A percentile compares a stretch with the other conserved stretches of the same genome.
These are phyloP conservation scores for Coniochaeta sp. DNA, from an alignment of 2,329 filamentous ascomycete species.

Conservation along the genomic window DNA sequence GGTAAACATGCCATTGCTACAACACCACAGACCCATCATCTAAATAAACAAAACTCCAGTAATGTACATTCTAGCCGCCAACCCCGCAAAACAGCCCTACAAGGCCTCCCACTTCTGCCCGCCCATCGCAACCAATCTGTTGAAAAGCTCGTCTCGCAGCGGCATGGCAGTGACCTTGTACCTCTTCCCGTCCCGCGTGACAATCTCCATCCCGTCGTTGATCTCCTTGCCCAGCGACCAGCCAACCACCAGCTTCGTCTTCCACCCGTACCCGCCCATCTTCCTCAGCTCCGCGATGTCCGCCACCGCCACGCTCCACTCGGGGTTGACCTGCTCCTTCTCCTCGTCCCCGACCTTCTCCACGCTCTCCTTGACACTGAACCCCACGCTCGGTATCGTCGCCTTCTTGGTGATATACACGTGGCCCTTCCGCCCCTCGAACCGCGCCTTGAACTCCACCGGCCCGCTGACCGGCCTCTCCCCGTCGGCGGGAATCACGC, in stretches of 20 bases:
- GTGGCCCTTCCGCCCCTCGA: conserved; percentile 63
- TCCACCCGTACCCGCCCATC: conserved; percentile 77
- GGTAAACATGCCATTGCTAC: no score
- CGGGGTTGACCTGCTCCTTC: conserved; percentile 44
- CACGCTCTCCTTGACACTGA: conserved; percentile 49
- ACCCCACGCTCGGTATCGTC: conserved; percentile 61
- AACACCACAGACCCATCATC: background rate
- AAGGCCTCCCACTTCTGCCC: conserved; percentile 78
- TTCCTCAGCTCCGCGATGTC: conserved; percentile 73
- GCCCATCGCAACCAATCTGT: conserved; percentile 49
- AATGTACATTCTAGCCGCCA: background rate
- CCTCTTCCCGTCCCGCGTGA: conserved; percentile 45
- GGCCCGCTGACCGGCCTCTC: conserved; percentile 52
- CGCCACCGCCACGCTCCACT: conserved; percentile 63
- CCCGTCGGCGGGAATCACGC: conserved; percentile 51
- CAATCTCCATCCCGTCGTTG: conserved; percentile 66
- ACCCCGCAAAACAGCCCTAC: conserved; percentile 35
- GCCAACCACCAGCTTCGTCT: conserved; percentile 73
- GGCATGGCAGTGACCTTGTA: conserved; percentile 64
- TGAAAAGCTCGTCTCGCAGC: conserved; percentile 59
- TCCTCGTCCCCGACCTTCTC: conserved; percentile 49
- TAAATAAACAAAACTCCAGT: background rate
- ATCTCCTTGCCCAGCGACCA: conserved; percentile 71
- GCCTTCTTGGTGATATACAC: conserved; percentile 62
- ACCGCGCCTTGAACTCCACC: conserved; percentile 68